Evolutionary conservation across 2,329 filamentous ascomycete genomes (phyloP), one percentile per base, ranked within the genome.

Genomic region (Arthrinium phaeospermum): DNA sequence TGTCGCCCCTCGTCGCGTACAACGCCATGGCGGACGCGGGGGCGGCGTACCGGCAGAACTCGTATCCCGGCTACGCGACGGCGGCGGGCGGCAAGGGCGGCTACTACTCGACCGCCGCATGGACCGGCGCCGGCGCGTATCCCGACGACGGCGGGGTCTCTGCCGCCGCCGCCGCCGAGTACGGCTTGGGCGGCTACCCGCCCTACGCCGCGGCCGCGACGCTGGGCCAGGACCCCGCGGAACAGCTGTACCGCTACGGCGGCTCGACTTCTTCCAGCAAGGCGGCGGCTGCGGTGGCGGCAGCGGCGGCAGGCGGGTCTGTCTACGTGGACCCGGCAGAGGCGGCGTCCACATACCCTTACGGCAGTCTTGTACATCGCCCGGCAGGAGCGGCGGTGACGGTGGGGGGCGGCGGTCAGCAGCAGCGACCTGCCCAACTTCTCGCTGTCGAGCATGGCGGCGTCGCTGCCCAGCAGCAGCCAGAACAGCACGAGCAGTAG

Each of bases 391-490:
- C 77, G 0, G 77, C 78, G 1, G 70, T 71, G 1, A 77, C 77
- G 0, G 57, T 24, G 16, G 53, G 53, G 34, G 8, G 34, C 34
- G 0, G 57, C 34, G 0, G 30, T n/a, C 8, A 64, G 57, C 57
- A 64, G 57, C 61, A 77, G 77, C 51, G 83, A 84, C 14, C 76
- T 80, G 8, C 77, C 82, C 4, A 81, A 78, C 57, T 84, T 85
- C 73, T 83, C 83, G 8, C 79, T 85, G n/a, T 82, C 83, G 0
- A 79, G 79, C 53, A 83, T 85, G 71, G 83, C 83, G 7, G 82
- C 84, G 0, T 83, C 83, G 0, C 78, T 86, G 0, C 83, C 57
- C 34, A 64, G 57, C 51, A 51, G 47, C 27, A 64, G 57, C 57
- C 84, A 0, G 77, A 77, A 37, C 53, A 61, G 30, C 27, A 22